Evolutionary conservation across 1,284 basidiomycete species (phyloP), one percentile per base, ranked within the genome.

Genomic region (Sporisorium sorghi): DNA sequence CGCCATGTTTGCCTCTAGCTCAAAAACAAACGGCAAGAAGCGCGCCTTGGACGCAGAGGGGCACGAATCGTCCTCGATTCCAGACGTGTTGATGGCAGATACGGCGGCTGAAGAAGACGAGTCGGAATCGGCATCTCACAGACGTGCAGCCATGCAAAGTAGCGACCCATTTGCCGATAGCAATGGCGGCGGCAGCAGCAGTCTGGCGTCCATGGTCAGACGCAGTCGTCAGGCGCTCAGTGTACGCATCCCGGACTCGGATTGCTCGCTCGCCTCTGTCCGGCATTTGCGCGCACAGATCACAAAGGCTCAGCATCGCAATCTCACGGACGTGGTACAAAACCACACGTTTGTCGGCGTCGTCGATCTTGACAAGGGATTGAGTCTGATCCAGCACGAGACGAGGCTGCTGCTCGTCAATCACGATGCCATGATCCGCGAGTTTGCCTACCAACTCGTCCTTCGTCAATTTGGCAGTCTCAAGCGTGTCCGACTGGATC

Each of bases 291-390:
- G 96, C 33, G 86, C 88, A 40, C 87, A 87, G 1, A 86, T 92
- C 0, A 77, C 86, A 30, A 90, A 90, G 76, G 86, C 86, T 12
- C 89, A 89, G 65, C 92, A 95, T 58, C 51, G 79, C 95, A 94
- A 90, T 40, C 86, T 97, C 17, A 89, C 89, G 0, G 92, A 94
- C 74, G 91, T 98, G 39, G 83, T 99, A 35, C 88, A 90, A 70
- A 91, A 93, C 46, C 93, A 97, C 80, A 92, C 90, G 0, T 97
- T 97, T 81, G 94, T 99, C 33, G 96, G 96, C 1, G 90, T 98
- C 24, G 93, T 95, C 5, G 94, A 97, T 83, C 84, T 91, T 9
- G 85, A 88, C 19, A 88, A 89, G 39, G 91, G 90, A 67, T 86
- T 94, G 2, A 92, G 93, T 2, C 86, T 98, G 30, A 87, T 99